Base-by-base conservation (phyloP, 225 moss, liverwort and hornwort genomes). In the Neckera pumila region DNA sequence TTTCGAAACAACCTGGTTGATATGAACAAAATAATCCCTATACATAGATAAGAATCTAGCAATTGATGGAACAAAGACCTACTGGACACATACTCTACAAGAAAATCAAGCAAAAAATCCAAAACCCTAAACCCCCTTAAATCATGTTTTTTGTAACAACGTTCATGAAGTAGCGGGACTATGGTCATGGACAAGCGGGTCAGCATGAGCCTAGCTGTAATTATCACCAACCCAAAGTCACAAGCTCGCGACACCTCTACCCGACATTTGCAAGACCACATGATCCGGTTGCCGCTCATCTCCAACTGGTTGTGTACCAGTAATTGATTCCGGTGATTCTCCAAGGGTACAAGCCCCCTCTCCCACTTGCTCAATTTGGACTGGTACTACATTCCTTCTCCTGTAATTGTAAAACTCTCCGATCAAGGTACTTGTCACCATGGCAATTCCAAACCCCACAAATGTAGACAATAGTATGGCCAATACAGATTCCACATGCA, bases 401-500 rank as follows among this genome's bases (percentile, higher is more conserved):
- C 47, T 91, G 88, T 88, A 89, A 21, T 91, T 91, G 21, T 58
- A 25, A 66, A 85, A 89, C 87, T 93, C 93, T 64, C 79, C 45
- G 47, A 90, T 86, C 84, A 91, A 31, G 43, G 93, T 91, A 59
- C 86, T 89, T 2, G 82, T 85, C 81, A 90, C 86, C 93, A 91
- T 93, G 38, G 93, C 90, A 3, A 79, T 60, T 61, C 93, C 93
- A 87, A 91, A 91, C 17, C 93, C 93, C 67, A 90, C 90, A 75
- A 93, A 93, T 22, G 90, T 86, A 31, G 90, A 40, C 82, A 93
- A 72, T 53, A 93, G 22, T 49, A 93, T 90, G 11, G 93, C 38
- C 89, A 93, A 72, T 81, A 93, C 92, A 6, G 93, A 86, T 73
- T 93, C 93, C 64, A 93, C 86, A 78, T 80, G 79, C 57, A 91